phyloP scores from a whole-genome alignment of 2,329 filamentous ascomycete species.

The Clarireedia monteithiana region DNA sequence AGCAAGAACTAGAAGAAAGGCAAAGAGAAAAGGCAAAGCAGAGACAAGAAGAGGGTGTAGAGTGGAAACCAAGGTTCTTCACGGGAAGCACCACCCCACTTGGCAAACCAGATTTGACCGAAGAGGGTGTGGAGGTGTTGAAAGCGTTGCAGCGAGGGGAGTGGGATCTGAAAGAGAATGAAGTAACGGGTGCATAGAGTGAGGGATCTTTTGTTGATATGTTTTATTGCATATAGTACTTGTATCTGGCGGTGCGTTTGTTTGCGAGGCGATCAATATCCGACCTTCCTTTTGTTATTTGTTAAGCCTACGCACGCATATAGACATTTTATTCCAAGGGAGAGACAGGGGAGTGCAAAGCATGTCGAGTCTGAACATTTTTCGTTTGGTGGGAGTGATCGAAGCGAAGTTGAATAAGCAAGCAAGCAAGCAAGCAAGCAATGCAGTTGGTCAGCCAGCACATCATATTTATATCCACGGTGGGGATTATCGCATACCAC shows the following conservation, averaged over 20 bases:
- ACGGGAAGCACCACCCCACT: conserved; percentile 49
- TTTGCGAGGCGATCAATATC: background rate
- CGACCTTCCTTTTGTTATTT: background rate
- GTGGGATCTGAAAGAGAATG: conserved; percentile 27
- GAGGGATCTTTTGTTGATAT: background rate
- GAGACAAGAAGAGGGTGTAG: conserved; percentile 58
- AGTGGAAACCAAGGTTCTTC: conserved; percentile 89
- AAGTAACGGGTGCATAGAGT: conserved; percentile 6
- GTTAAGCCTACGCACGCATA: background rate
- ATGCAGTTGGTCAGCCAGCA: no score
- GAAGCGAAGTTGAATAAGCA: no score
- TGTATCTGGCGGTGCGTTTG: background rate
- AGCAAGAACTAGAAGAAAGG: conserved; percentile 84
- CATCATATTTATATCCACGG: no score
- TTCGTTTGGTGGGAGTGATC: no score
- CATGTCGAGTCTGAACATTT: no score
- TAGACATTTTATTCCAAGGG: background rate
- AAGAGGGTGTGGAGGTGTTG: conserved; percentile 51
- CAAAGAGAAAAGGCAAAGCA: conserved; percentile 81
- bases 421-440: no score
- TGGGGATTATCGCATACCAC: no score
- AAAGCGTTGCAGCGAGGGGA: conserved; percentile 43
- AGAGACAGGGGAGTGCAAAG: no score
- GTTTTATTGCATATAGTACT: background rate
- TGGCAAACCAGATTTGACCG: conserved; percentile 55